Evolutionary conservation across 805 yeast species (phyloP).

Genomic region (Vanderwaltozyma yarrowii): DNA sequence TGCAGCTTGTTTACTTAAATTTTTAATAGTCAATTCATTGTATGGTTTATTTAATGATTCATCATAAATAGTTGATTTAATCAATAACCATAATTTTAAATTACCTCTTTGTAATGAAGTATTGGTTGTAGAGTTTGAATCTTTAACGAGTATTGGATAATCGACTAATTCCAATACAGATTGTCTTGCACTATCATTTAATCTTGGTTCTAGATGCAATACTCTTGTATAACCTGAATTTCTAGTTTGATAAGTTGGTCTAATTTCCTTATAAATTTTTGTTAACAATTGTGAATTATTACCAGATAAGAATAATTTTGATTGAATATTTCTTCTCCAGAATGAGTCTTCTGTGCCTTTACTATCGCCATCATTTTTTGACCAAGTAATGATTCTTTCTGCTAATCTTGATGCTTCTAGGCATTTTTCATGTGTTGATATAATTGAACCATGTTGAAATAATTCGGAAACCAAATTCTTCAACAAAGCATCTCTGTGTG

Average conservation of each 20-base stretch:
- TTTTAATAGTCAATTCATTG: conserved; percentile 14
- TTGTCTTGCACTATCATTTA: conserved; percentile 86
- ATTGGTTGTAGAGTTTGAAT: neutral
- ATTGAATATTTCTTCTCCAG: conserved; percentile 26
- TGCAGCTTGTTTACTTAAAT: conserved; percentile 14
- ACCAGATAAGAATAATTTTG: conserved; percentile 37
- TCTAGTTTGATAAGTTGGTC: conserved; percentile 52
- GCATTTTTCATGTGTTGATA: conserved; percentile 69
- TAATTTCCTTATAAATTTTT: conserved; percentile 57
- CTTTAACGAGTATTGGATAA: conserved; percentile 27
- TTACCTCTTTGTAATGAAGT: conserved; percentile 20
- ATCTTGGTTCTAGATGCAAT: conserved; percentile 70
- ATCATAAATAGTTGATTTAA: conserved; percentile 3
- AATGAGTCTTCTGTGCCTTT: conserved; percentile 1
- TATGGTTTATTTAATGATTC: conserved; percentile 15
- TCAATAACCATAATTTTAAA: conserved; percentile 25
- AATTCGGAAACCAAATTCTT: conserved; percentile 58
- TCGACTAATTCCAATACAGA: conserved; percentile 82
- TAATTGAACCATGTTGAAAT: conserved; percentile 58
- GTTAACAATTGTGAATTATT: conserved; percentile 39
- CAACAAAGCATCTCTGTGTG: conserved; percentile 46
- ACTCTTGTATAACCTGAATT: conserved; percentile 81
- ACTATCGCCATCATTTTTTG: conserved; percentile 30
- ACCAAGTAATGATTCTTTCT: conserved; percentile 53
- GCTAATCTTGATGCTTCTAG: conserved; percentile 54